A percentile compares a stretch with the other conserved stretches of the same genome.
Evolutionary conservation across 495 filamentous ascomycete genomes (phyloP).

Genomic region (Penicillium odoratum): DNA sequence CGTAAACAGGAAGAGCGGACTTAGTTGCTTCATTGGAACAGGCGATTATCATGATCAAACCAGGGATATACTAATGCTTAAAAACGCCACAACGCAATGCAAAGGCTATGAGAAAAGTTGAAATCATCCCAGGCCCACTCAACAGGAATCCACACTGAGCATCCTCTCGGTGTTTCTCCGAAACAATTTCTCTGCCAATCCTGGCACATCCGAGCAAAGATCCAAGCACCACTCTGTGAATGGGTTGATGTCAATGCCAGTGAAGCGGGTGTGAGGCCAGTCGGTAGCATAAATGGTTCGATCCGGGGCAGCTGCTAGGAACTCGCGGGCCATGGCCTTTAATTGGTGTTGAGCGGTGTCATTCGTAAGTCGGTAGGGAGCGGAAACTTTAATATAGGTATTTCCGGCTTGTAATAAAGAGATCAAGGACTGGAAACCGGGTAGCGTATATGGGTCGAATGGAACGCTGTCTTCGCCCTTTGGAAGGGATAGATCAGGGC

Average conservation of each 20-base stretch:
- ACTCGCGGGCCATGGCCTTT: constrained; percentile 38
- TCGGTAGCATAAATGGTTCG: constrained; percentile 52
- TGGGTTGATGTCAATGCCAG: constrained; percentile 42
- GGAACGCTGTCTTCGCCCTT: constrained; percentile 5
- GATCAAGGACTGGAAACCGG: constrained; percentile 44
- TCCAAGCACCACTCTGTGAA: constrained; percentile 46
- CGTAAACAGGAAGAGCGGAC: not conserved
- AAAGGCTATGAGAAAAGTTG: not conserved
- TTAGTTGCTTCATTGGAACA: not conserved
- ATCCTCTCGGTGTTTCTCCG: constrained; percentile 48
- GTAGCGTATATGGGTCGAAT: constrained; percentile 42
- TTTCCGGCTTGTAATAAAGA: constrained; percentile 37
- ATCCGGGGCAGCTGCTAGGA: constrained; percentile 36
- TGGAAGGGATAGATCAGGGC: constrained; percentile 33
- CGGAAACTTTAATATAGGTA: constrained; percentile 52
- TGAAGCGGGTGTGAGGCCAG: constrained; percentile 55
- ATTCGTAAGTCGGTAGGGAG: constrained; percentile 47
- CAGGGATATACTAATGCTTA: constrained; percentile 16
- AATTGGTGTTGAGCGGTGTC: constrained; percentile 38
- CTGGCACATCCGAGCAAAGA: constrained; percentile 38
- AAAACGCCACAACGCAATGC: constrained; percentile 15
- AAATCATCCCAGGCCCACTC: not conserved
- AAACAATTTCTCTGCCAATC: constrained; percentile 44
- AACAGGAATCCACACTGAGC: constrained; percentile 16
- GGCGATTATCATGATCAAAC: not conserved